A percentile compares a stretch with the other conserved stretches of the same genome.
phyloP scores from a whole-genome alignment of 192 early-diverging fungal genomes.

The Coemansia pectinata region DNA sequence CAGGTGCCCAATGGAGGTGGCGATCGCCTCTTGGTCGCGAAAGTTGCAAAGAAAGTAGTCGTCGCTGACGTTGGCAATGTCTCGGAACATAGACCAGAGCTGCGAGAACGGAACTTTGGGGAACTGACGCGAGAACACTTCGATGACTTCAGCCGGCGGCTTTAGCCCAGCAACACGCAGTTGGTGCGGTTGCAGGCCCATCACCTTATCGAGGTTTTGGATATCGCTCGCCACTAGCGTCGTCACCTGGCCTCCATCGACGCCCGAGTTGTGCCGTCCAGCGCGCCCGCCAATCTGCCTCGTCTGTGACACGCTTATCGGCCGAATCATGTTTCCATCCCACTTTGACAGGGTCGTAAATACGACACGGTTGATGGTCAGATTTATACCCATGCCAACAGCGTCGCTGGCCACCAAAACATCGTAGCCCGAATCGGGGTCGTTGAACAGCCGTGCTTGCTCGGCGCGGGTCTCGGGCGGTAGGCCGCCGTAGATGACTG shows the following conservation, averaged over 20 bases:
- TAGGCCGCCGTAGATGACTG: slow-evolving; percentile 89
- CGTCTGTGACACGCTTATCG: slow-evolving; percentile 72
- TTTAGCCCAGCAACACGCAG: slow-evolving; percentile 67
- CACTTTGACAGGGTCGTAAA: slow-evolving; percentile 81
- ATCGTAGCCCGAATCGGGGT: slow-evolving; percentile 70
- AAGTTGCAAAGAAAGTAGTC: slow-evolving; percentile 82
- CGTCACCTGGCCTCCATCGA: slow-evolving; percentile 68
- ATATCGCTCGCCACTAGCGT: slow-evolving; percentile 44
- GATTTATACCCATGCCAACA: slow-evolving; percentile 95
- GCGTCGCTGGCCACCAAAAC: slow-evolving; percentile 95
- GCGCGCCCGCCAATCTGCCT: slow-evolving; percentile 96
- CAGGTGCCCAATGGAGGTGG: slow-evolving; percentile 62
- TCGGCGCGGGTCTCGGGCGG: slow-evolving; percentile 91
- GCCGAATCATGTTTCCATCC: slow-evolving; percentile 61
- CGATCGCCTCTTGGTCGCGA: slow-evolving; percentile 62
- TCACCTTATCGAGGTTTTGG: slow-evolving; percentile 14
- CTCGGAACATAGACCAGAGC: slow-evolving; percentile 75
- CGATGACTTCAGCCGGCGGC: slow-evolving; percentile 73
- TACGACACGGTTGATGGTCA: slow-evolving; percentile 90
- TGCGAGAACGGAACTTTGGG: slow-evolving; percentile 61
- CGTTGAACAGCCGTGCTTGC: slow-evolving; percentile 92
- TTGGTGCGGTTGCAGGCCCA: slow-evolving; percentile 32
- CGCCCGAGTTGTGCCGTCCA: slow-evolving; percentile 78
- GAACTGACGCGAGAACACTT: slow-evolving; percentile 71
- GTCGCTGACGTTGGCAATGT: slow-evolving; percentile 64